These are phyloP conservation scores for Hordeum pubiflorum DNA, from an alignment of 202 grass and related monocot species.

Conservation along the genomic window DNA sequence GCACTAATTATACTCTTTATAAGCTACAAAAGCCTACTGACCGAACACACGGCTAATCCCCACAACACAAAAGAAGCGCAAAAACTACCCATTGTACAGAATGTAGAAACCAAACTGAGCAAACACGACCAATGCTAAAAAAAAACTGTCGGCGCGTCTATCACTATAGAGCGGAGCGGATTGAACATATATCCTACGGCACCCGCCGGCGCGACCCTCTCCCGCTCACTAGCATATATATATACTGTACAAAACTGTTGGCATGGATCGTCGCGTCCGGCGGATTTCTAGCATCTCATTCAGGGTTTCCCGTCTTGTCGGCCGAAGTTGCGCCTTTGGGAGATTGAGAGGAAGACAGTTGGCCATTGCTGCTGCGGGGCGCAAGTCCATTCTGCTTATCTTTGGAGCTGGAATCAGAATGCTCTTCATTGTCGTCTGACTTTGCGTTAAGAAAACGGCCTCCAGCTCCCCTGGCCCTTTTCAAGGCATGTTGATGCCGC, in stretches of 20 bases:
- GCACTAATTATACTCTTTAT: background rate
- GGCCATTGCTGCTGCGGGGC: background rate
- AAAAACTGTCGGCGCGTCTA: conserved; percentile 9
- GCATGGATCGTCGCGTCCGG: background rate
- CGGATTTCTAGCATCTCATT: conserved; percentile 17
- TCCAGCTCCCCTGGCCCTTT: conserved; percentile 84
- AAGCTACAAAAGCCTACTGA: conserved; percentile 16
- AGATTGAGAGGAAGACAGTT: conserved; percentile 10
- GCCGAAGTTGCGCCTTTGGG: conserved; percentile 20
- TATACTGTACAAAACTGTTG: conserved; percentile 31
- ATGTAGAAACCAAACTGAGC: conserved; percentile 11
- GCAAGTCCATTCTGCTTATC: conserved; percentile 34
- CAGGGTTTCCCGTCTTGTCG: background rate
- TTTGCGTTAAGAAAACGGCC: conserved; percentile 87
- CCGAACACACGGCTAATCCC: conserved; percentile 6
- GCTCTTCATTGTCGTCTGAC: conserved; percentile 59
- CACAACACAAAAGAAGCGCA: background rate
- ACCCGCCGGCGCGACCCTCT: background rate
- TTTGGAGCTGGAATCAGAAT: conserved; percentile 35
- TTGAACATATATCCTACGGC: conserved; percentile 23
- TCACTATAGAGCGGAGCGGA: conserved; percentile 12
- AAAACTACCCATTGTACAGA: conserved; percentile 37
- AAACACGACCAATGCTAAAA: conserved; percentile 27
- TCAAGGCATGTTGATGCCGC: conserved; percentile 80
- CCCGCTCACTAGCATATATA: conserved; percentile 22